Evolutionary conservation across 495 filamentous ascomycete species (phyloP).

Genomic region (Hypomontagnella submonticulosa): DNA sequence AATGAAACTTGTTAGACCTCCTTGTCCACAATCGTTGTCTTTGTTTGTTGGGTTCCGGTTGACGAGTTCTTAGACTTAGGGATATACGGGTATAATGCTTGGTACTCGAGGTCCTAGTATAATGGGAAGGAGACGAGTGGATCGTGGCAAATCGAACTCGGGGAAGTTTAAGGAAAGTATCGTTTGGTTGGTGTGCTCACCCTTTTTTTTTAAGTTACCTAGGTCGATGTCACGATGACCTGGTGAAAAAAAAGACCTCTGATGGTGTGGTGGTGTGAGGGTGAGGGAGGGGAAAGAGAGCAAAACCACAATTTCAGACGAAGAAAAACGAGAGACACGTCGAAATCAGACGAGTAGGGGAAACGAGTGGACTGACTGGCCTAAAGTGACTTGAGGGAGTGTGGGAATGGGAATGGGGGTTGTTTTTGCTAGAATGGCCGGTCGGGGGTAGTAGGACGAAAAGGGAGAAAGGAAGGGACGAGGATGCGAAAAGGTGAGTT

Average conservation of each 20-base stretch:
- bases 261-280: conserved; percentile 21
- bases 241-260: conserved; percentile 25
- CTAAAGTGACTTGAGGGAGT: conserved; percentile 43
- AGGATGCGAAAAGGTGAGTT: conserved; percentile 31
- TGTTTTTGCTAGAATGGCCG: conserved; percentile 43
- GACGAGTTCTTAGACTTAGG: conserved; percentile 2
- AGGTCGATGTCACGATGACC: conserved; percentile 46
- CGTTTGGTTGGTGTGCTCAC: conserved; percentile 24
- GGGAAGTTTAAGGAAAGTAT: conserved; percentile 12
- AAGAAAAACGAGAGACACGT: conserved; percentile 46
- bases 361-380: conserved; percentile 48
- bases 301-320: conserved; percentile 41
- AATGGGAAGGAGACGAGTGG: not conserved
- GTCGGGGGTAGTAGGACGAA: conserved; percentile 33
- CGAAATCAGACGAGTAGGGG: conserved; percentile 44
- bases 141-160: conserved; percentile 14
- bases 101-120: conserved; percentile 6
- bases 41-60: conserved; percentile 13
- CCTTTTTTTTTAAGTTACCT: conserved; percentile 42
- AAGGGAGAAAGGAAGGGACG: conserved; percentile 33
- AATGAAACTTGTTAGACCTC: conserved; percentile 33
- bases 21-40: conserved; percentile 18
- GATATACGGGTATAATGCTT: conserved; percentile 1
- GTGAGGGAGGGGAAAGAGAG: conserved; percentile 24
- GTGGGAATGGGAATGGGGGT: conserved; percentile 46